Percentiles rank a stretch among this genome's conserved stretches.
Evolutionary conservation across 495 filamentous ascomycete species (phyloP).

Genomic region (Hypoxylon trugodes): DNA sequence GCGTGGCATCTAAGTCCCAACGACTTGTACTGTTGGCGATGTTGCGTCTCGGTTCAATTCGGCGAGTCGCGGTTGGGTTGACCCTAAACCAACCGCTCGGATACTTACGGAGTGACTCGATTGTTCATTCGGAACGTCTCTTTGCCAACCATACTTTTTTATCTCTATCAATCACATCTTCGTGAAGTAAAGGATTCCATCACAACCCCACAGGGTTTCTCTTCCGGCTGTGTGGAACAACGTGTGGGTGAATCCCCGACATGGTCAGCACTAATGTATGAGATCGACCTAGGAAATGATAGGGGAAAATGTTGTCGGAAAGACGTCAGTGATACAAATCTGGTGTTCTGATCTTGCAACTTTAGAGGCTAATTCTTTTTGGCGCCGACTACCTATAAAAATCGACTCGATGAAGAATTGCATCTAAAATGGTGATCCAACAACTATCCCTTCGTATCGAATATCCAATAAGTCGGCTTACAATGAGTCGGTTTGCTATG

Average conservation of each 20-base stretch:
- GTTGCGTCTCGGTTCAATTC: background rate
- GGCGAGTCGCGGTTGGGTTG: background rate
- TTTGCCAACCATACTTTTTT: background rate
- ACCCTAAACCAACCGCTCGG: constrained; percentile 2
- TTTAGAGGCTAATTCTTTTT: too few species aligned
- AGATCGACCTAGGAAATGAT: constrained; percentile 31
- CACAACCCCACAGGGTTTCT: background rate
- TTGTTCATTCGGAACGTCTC: background rate
- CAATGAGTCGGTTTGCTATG: too few species aligned
- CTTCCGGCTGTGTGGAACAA: constrained; percentile 16
- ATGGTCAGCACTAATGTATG: constrained; percentile 36
- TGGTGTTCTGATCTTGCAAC: too few species aligned
- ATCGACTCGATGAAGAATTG: too few species aligned
- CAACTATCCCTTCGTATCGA: too few species aligned
- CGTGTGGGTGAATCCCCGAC: constrained; percentile 8
- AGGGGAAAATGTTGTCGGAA: constrained; percentile 12
- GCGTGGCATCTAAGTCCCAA: background rate
- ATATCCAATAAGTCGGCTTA: too few species aligned
- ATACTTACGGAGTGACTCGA: constrained; percentile 4
- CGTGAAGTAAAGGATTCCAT: constrained; percentile 5
- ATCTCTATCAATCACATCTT: background rate
- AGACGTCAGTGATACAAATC: too few species aligned
- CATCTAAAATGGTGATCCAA: too few species aligned
- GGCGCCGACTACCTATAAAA: too few species aligned
- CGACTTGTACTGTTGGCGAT: background rate